These are phyloP conservation scores for Fusarium avenaceum DNA, from an alignment of 2,329 filamentous ascomycete species.

Conservation along the genomic window DNA sequence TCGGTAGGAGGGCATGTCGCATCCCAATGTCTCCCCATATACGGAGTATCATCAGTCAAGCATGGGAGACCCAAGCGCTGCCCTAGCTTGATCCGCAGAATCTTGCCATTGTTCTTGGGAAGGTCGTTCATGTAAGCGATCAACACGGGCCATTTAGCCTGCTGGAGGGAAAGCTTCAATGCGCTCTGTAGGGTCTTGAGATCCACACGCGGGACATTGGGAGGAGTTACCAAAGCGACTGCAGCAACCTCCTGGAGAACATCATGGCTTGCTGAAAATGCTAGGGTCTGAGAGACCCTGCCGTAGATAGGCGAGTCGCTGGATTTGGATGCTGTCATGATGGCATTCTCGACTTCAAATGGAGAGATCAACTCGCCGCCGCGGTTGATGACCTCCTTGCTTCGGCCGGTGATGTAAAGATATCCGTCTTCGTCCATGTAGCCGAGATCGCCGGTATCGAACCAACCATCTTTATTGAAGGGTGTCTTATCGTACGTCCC, in stretches of 20 bases:
- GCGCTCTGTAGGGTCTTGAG: not conserved
- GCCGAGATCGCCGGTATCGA: constrained; percentile 13
- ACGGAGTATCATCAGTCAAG: not conserved
- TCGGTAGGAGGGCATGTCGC: not conserved
- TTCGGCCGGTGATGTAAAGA: constrained; percentile 21
- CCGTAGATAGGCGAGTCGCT: not conserved
- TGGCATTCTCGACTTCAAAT: constrained; percentile 19
- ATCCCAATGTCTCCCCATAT: constrained; percentile 10
- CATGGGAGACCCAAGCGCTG: not conserved
- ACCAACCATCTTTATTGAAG: not conserved
- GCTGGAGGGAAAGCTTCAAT: constrained; percentile 12
- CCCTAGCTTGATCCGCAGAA: constrained; percentile 5
- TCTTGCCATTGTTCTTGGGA: constrained; percentile 26
- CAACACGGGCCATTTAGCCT: constrained; percentile 12
- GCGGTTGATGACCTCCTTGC: constrained; percentile 16
- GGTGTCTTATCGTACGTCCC: constrained; percentile 15
- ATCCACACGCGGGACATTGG: not conserved
- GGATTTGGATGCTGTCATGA: constrained; percentile 14
- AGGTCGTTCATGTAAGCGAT: constrained; percentile 13
- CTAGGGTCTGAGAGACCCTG: not conserved
- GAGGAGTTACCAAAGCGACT: not conserved
- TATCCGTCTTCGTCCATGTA: constrained; percentile 18
- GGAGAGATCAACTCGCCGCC: constrained; percentile 15
- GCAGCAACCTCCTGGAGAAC: constrained; percentile 13
- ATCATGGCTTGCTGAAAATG: constrained; percentile 1